Percentiles rank a stretch among this genome's conserved stretches.
Evolutionary conservation across 164 flowering plant genomes (phyloP).

Genomic region (Vitis riparia): DNA sequence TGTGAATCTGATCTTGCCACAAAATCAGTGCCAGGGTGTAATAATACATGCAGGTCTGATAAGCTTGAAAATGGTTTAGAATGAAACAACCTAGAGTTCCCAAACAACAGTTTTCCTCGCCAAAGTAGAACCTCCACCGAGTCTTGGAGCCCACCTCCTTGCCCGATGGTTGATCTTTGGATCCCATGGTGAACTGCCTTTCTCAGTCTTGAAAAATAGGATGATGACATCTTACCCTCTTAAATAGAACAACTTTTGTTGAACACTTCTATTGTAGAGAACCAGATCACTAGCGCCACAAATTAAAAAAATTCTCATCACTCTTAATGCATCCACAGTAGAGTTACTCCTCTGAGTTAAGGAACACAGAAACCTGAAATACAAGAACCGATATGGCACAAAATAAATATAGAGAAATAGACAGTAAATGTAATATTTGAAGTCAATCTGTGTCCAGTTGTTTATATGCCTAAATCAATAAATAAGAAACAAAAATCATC

Average conservation of each 20-base stretch:
- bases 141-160: slow-evolving; percentile 38
- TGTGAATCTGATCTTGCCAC: slow-evolving; percentile 46
- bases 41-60: slow-evolving; percentile 31
- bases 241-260: slow-evolving; percentile 26
- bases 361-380: slow-evolving; percentile 12
- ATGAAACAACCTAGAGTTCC: slow-evolving; percentile 41
- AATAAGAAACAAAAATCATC: too few relatives aligned
- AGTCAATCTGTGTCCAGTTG: too few relatives aligned
- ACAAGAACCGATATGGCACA: background rate
- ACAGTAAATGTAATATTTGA: too few relatives aligned
- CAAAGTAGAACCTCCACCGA: slow-evolving; percentile 39
- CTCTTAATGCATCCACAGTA: slow-evolving; percentile 29
- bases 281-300: slow-evolving; percentile 9
- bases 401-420: too few relatives aligned
- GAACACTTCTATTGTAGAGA: slow-evolving; percentile 13
- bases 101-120: slow-evolving; percentile 48
- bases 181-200: slow-evolving; percentile 36
- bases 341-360: background rate
- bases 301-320: slow-evolving; percentile 39
- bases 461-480: too few relatives aligned
- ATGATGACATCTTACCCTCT: slow-evolving; percentile 68
- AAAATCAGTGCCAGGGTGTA: slow-evolving; percentile 40
- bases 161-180: slow-evolving; percentile 30
- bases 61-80: slow-evolving; percentile 33
- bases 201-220: slow-evolving; percentile 48